Conservation (phyloP, 2,329 filamentous ascomycete species). For the Cercospora sp. region DNA sequence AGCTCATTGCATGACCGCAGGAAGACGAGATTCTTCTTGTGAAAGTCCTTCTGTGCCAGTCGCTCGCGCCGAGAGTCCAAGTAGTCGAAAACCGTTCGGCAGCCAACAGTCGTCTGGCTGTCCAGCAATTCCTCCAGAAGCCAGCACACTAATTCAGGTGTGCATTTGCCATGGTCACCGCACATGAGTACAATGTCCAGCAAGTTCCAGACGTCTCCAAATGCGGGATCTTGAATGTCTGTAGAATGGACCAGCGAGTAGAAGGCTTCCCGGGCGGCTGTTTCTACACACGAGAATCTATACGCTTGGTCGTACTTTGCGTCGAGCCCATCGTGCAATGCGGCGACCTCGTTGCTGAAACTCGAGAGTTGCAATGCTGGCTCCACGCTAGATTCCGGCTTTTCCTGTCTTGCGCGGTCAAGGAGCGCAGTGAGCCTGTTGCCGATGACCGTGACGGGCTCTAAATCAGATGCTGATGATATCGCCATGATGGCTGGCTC, state of each 20-base stretch:
- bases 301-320: constrained; percentile 32
- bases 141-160: constrained; percentile 81
- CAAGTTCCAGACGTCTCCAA: constrained; percentile 87
- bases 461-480: constrained; percentile 31
- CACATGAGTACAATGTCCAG: constrained; percentile 88
- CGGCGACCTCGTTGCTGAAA: constrained; percentile 36
- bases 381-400: constrained; percentile 45
- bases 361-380: constrained; percentile 47
- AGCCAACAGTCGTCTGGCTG: constrained; percentile 90
- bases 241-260: constrained; percentile 58
- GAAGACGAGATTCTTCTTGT: constrained; percentile 83
- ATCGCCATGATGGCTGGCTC: constrained; percentile 32
- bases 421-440: constrained; percentile 44
- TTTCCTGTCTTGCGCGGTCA: constrained; percentile 43
- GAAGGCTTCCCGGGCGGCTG: constrained; percentile 77
- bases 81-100: constrained; percentile 88
- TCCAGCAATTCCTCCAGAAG: constrained; percentile 93
- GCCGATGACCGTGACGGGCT: constrained; percentile 31
- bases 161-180: constrained; percentile 63
- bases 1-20: constrained; percentile 94
- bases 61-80: constrained; percentile 89
- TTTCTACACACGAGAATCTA: constrained; percentile 70
- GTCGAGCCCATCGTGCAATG: constrained; percentile 34
- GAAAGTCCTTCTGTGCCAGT: constrained; percentile 76
- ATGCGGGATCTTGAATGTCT: constrained; percentile 72